Evolutionary conservation across 2,329 filamentous ascomycete species (phyloP).

Genomic region (Remersonia thermophila): DNA sequence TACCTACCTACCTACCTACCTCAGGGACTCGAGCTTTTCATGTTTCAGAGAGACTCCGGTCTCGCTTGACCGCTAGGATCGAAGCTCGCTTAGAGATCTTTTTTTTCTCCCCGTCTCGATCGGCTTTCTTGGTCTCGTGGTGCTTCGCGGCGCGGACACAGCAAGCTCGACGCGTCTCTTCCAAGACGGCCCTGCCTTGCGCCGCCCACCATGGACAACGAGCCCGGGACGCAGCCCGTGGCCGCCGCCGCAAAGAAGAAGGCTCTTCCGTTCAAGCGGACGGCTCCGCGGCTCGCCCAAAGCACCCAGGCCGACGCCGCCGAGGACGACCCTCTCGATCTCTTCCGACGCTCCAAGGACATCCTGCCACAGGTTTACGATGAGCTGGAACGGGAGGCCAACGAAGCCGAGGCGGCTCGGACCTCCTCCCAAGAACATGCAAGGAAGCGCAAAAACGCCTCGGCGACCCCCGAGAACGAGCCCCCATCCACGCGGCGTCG

Average conservation of each 20-base stretch:
- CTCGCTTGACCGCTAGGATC: too few species aligned
- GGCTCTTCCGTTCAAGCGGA: constrained; percentile 19
- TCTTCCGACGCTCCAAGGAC: constrained; percentile 39
- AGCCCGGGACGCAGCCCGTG: too few species aligned
- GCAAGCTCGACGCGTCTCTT: too few species aligned
- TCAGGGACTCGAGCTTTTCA: too few species aligned
- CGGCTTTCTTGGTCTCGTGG: too few species aligned
- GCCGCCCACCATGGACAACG: too few species aligned
- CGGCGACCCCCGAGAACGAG: constrained; percentile 1
- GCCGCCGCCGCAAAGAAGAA: constrained; percentile 12
- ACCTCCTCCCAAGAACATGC: constrained; percentile 4
- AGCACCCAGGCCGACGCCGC: constrained; percentile 13
- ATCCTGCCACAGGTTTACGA: constrained; percentile 30
- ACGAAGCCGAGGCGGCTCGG: not conserved
- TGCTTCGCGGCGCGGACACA: too few species aligned
- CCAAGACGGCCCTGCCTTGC: too few species aligned
- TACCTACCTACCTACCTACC: too few species aligned
- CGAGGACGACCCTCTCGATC: constrained; percentile 27
- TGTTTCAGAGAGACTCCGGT: too few species aligned
- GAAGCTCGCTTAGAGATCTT: too few species aligned
- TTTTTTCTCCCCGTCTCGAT: too few species aligned
- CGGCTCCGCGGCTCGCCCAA: constrained; percentile 4
- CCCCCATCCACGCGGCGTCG: not conserved
- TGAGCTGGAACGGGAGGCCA: constrained; percentile 17
- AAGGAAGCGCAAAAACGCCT: constrained; percentile 16